phyloP scores from a whole-genome alignment of 2,329 filamentous ascomycete species.

The Pseudogymnoascus sp. region DNA sequence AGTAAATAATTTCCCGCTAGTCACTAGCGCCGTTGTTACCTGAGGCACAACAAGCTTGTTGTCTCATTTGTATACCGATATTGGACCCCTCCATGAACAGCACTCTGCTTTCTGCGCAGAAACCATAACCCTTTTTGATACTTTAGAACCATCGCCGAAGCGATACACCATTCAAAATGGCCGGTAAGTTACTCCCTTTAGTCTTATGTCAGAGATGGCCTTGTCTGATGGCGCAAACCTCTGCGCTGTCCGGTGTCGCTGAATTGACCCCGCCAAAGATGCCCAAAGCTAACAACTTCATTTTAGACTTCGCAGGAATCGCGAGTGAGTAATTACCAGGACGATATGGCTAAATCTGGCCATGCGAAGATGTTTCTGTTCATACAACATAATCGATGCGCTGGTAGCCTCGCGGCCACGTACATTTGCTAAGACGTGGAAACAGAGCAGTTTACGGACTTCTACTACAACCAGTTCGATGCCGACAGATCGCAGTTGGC shows the following conservation, averaged over 20 bases:
- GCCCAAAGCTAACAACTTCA: constrained; percentile 18
- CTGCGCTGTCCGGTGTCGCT: background rate
- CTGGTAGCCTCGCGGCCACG: background rate
- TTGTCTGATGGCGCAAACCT: background rate
- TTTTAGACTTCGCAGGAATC: constrained; percentile 33
- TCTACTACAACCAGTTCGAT: constrained; percentile 90
- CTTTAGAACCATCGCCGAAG: background rate
- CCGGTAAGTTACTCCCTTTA: constrained; percentile 22
- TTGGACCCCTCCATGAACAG: constrained; percentile 8
- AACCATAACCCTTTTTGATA: background rate
- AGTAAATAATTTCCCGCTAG: constrained; percentile 11
- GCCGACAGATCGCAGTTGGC: constrained; percentile 55
- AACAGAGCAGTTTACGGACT: constrained; percentile 76
- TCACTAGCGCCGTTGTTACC: background rate
- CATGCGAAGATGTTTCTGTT: background rate
- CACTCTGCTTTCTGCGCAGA: constrained; percentile 1
- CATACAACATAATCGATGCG: background rate
- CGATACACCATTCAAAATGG: constrained; percentile 23
- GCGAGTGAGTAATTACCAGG: constrained; percentile 32
- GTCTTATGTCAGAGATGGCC: background rate
- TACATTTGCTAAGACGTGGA: background rate
- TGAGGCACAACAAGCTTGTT: constrained; percentile 4
- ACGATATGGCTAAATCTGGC: background rate
- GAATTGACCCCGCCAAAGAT: constrained; percentile 5
- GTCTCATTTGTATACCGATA: constrained; percentile 10